These are phyloP conservation scores for Scedosporium dehoogii DNA, from an alignment of 2,329 filamentous ascomycete species.

Conservation along the genomic window DNA sequence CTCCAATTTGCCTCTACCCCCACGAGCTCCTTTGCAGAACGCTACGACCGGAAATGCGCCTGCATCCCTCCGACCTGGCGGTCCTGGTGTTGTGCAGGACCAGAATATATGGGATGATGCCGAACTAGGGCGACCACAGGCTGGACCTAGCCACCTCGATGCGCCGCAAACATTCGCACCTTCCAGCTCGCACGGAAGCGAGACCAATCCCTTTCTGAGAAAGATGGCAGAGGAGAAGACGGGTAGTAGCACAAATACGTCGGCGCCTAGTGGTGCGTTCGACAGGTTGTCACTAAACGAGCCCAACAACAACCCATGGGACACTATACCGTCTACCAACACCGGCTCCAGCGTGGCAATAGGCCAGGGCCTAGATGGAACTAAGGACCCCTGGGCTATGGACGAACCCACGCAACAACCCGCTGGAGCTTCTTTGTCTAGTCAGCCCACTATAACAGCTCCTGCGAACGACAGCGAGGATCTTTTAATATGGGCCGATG, in stretches of 20 bases:
- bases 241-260: constrained; percentile 9
- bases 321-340: constrained; percentile 19
- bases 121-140: neutral
- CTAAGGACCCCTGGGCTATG: constrained; percentile 18
- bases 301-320: constrained; percentile 33
- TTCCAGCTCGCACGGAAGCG: constrained; percentile 16
- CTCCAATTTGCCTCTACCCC: neutral
- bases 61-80: constrained; percentile 21
- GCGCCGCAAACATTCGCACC: neutral
- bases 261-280: constrained; percentile 24
- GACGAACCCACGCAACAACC: neutral
- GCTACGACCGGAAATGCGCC: constrained; percentile 16
- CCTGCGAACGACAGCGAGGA: neutral
- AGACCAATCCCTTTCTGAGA: constrained; percentile 45
- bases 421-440: neutral
- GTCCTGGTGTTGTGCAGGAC: neutral
- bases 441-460: neutral
- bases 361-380: constrained; percentile 20
- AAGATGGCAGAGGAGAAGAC: constrained; percentile 24
- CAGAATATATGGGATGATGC: neutral
- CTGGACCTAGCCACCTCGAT: neutral
- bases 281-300: constrained; percentile 33
- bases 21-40: neutral
- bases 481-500: constrained; percentile 2
- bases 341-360: constrained; percentile 19